Conservation (phyloP, 768 basidiomycete genomes). For the Lactarius indigo region DNA sequence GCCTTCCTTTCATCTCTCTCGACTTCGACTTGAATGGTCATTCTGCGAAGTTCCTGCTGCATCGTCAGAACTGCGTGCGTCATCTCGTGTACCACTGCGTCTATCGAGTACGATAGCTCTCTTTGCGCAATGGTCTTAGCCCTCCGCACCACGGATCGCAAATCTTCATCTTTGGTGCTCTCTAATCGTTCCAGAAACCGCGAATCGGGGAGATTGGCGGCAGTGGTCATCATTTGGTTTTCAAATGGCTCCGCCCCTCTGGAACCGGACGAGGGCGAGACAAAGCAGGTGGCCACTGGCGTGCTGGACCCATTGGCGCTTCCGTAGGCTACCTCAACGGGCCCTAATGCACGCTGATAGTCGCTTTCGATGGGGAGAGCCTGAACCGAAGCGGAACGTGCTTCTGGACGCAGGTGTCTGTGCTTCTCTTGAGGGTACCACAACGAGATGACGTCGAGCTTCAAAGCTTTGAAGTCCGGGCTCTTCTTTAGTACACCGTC, state of each 20-base stretch:
- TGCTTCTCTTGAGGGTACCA: background rate
- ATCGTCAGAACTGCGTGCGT: conserved; percentile 4
- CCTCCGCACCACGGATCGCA: conserved; percentile 1
- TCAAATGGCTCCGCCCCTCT: background rate
- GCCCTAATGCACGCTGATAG: background rate
- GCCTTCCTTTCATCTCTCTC: background rate
- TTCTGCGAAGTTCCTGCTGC: conserved; percentile 8
- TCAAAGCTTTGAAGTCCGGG: background rate
- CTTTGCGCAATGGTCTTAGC: background rate
- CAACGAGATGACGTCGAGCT: background rate
- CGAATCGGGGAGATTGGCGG: background rate
- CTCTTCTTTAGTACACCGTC: background rate
- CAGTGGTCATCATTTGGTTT: conserved; percentile 7
- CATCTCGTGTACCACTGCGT: background rate
- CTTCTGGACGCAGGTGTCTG: background rate
- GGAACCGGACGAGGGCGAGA: background rate
- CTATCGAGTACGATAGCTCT: conserved; percentile 11
- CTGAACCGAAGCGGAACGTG: background rate
- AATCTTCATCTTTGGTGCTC: background rate
- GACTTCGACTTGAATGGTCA: conserved; percentile 2
- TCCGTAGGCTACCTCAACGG: background rate
- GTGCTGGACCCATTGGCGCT: background rate
- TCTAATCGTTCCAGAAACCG: conserved; percentile 16
- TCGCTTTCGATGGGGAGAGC: background rate
- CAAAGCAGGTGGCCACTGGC: background rate